Percentiles rank a stretch among this genome's conserved stretches.
Conservation (phyloP, 2,329 filamentous ascomycete genomes). For the Penicillium concentricum region DNA sequence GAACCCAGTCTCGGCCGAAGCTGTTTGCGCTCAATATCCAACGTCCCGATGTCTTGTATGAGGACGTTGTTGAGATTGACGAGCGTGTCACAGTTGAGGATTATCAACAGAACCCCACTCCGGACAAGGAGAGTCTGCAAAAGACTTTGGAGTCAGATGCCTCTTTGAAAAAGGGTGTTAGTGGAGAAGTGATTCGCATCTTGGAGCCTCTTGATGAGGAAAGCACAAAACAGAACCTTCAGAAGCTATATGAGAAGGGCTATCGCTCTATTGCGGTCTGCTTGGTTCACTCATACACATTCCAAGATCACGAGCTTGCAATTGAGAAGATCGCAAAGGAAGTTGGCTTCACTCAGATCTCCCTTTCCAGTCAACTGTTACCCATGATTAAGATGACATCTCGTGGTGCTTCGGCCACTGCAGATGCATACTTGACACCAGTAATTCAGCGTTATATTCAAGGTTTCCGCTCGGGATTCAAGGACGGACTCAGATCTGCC, state of each 20-base stretch:
- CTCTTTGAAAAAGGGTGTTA: conserved; percentile 50
- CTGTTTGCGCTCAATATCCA: conserved; percentile 83
- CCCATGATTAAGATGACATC: conserved; percentile 73
- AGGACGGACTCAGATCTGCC: conserved; percentile 55
- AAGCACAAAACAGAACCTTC: conserved; percentile 55
- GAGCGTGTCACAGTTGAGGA: conserved; percentile 48
- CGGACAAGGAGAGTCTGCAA: neutral
- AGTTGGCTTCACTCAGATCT: conserved; percentile 69
- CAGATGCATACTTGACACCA: conserved; percentile 72
- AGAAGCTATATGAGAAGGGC: conserved; percentile 47
- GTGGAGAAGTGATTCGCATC: conserved; percentile 64
- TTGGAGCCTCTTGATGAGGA: conserved; percentile 58
- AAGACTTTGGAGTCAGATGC: neutral
- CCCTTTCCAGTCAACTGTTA: conserved; percentile 65
- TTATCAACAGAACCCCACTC: conserved; percentile 69
- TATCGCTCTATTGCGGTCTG: conserved; percentile 38
- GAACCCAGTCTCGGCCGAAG: conserved; percentile 81
- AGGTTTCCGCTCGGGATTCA: conserved; percentile 77
- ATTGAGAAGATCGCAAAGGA: conserved; percentile 72
- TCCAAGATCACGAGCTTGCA: conserved; percentile 73
- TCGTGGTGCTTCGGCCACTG: conserved; percentile 69
- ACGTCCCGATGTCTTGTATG: conserved; percentile 61
- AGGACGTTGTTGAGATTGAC: conserved; percentile 25
- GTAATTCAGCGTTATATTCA: conserved; percentile 70
- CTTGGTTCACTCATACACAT: conserved; percentile 83